Base-by-base conservation (phyloP, 2,329 filamentous ascomycete species). In the Xylaria sp. region DNA sequence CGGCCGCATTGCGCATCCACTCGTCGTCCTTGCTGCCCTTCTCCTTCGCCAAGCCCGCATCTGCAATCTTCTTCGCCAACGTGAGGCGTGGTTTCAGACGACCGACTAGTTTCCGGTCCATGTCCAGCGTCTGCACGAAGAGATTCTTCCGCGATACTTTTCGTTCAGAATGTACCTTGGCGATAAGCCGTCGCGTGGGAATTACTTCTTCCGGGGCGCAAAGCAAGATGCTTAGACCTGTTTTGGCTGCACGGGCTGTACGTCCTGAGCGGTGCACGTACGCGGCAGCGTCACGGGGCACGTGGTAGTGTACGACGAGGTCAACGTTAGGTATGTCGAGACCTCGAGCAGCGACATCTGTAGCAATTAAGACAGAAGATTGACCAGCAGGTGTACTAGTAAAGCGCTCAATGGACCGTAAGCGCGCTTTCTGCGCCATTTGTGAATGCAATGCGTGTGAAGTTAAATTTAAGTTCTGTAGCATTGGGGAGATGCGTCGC, bases 181-280 rank as follows among this genome's bases (percentile, higher is more conserved):
- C 90, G 0, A 97, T 90, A 0, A 99, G 87, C 20, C 95, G 87
- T 7, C 93, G 88, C 3, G 95, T 95, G 0, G 93, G 92, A 2
- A 90, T 87, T 1, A 97, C 93, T 82, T 99, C 96, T 68, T 98
- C 95, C 0, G 96, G 95, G 0, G 91, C 90, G 77, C 96, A 98
- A 61, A 99, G 89, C 4, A 99, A 84, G 66, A 99, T 90, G 75
- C 93, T 97, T 42, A 92, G 88, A 44, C 96, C 96, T 0, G 87
- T 88, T 13, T 88, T 88, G 23, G 90, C 88, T 3, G 92, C 95
- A 76, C 96, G 93, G 1, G 96, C 96, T 0, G 96, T 98, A 72
- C 96, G 92, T 13, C 96, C 96, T 0, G 96, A 97, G 28, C 96
- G 90, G 78, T 99, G 96, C 15, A 99, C 94, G 77, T 99, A 99